Evolutionary conservation across 768 basidiomycete genomes (phyloP).

Genomic region (Suillus decipiens): DNA sequence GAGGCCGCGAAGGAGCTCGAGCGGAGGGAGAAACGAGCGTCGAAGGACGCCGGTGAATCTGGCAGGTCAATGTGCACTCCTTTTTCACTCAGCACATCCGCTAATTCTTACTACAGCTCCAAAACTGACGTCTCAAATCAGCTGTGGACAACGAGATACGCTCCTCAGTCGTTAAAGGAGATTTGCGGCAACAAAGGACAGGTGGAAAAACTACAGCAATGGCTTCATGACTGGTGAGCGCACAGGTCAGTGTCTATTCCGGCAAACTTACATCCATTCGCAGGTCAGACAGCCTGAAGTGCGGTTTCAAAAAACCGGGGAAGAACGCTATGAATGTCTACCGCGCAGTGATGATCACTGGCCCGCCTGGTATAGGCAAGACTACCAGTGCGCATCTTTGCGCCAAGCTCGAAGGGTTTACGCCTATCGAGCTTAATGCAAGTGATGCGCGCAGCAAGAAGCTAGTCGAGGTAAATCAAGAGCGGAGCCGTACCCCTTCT

Average conservation of each 20-base stretch:
- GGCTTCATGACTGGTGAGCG: slow-evolving; percentile 86
- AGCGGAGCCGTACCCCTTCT: neutral
- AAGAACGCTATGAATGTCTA: slow-evolving; percentile 86
- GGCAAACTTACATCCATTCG: neutral
- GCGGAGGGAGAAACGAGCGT: slow-evolving; percentile 61
- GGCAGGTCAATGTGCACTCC: slow-evolving; percentile 19
- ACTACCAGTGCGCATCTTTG: slow-evolving; percentile 94
- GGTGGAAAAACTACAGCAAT: slow-evolving; percentile 85
- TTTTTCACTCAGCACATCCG: neutral
- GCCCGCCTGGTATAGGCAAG: slow-evolving; percentile 96
- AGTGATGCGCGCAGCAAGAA: slow-evolving; percentile 96
- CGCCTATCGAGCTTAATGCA: slow-evolving; percentile 94
- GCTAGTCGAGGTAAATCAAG: slow-evolving; percentile 78
- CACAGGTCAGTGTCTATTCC: neutral
- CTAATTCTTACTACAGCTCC: slow-evolving; percentile 18
- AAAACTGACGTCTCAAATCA: slow-evolving; percentile 57
- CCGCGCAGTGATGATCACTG: slow-evolving; percentile 87
- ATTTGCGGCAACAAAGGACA: slow-evolving; percentile 94
- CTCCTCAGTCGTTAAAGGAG: slow-evolving; percentile 84
- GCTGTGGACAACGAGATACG: slow-evolving; percentile 95
- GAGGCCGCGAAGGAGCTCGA: slow-evolving; percentile 79
- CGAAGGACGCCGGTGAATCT: slow-evolving; percentile 28
- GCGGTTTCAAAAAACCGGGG: slow-evolving; percentile 91
- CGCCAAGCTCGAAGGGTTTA: slow-evolving; percentile 88
- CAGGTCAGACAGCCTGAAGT: slow-evolving; percentile 76